A percentile compares a stretch with the other conserved stretches of the same genome.
These are phyloP conservation scores for Camellia japonica DNA, from an alignment of 148 eudicot genomes.

Conservation along the genomic window DNA sequence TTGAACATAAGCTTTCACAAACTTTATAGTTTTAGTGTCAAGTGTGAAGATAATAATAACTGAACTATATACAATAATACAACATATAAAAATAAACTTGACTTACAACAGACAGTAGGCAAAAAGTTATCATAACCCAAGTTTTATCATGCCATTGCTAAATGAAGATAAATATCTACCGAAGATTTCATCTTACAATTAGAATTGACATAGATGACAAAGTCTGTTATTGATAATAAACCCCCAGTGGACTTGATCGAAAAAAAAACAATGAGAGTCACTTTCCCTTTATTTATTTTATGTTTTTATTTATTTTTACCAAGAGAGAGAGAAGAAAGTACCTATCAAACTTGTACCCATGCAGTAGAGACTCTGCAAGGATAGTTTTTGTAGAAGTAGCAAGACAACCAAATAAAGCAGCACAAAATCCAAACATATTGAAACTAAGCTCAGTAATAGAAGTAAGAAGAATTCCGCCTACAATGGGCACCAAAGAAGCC, in stretches of 20 bases:
- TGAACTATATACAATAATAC: not conserved
- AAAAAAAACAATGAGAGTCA: not conserved
- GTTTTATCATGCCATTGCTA: not conserved
- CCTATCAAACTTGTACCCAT: slow-evolving; percentile 98
- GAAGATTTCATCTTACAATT: not conserved
- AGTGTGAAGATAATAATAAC: not conserved
- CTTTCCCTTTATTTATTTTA: not conserved
- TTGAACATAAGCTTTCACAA: not conserved
- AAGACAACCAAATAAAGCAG: slow-evolving; percentile 93
- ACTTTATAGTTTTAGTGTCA: not conserved
- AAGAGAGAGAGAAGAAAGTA: slow-evolving; percentile 17
- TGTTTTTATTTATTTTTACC: not conserved
- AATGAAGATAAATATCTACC: not conserved
- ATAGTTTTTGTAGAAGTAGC: slow-evolving; percentile 96
- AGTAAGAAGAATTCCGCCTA: slow-evolving; percentile 95
- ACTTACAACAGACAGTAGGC: not conserved
- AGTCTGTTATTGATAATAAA: not conserved
- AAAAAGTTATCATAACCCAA: not conserved
- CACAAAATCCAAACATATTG: slow-evolving; percentile 88
- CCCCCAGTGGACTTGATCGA: not conserved
- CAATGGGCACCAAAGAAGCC: slow-evolving; percentile 93
- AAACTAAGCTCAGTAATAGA: slow-evolving; percentile 92
- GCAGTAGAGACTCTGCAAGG: slow-evolving; percentile 94
- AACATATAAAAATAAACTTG: not conserved
- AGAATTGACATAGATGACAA: not conserved